Evolutionary conservation across 2,329 filamentous ascomycete species (phyloP).

Genomic region (Ascochyta lentis): DNA sequence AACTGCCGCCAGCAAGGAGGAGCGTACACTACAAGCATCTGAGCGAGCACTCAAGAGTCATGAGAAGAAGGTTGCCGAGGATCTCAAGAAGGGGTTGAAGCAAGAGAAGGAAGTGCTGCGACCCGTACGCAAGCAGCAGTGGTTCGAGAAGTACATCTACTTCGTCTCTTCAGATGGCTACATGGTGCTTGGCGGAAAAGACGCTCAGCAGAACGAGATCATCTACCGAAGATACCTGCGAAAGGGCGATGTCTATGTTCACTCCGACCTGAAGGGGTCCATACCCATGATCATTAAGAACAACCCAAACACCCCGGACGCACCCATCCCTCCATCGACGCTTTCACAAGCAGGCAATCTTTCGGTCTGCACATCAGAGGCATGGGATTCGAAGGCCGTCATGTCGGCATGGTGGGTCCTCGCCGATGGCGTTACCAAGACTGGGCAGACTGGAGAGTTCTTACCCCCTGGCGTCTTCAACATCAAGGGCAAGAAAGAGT

Average conservation of each 20-base stretch:
- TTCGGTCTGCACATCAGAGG: slow-evolving; percentile 82
- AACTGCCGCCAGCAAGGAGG: slow-evolving; percentile 81
- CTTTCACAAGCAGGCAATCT: slow-evolving; percentile 88
- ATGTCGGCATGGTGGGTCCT: slow-evolving; percentile 98
- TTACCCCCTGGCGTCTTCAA: slow-evolving; percentile 79
- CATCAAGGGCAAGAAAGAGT: slow-evolving; percentile 87
- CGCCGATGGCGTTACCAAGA: slow-evolving; percentile 89
- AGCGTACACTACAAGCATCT: slow-evolving; percentile 84
- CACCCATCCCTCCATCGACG: slow-evolving; percentile 89
- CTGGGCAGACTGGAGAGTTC: slow-evolving; percentile 78
- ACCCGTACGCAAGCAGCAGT: slow-evolving; percentile 81
- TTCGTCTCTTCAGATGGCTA: slow-evolving; percentile 97
- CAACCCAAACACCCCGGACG: slow-evolving; percentile 75
- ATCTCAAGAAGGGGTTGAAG: slow-evolving; percentile 86
- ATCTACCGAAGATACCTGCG: slow-evolving; percentile 86
- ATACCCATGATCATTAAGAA: slow-evolving; percentile 92
- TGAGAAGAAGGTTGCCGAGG: slow-evolving; percentile 84
- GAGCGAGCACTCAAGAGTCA: slow-evolving; percentile 85
- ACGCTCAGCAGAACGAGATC: slow-evolving; percentile 87
- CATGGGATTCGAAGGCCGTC: slow-evolving; percentile 95
- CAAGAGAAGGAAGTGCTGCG: slow-evolving; percentile 88
- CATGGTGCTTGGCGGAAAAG: slow-evolving; percentile 85
- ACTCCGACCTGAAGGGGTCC: slow-evolving; percentile 86
- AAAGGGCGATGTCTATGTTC: slow-evolving; percentile 90
- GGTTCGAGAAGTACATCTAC: slow-evolving; percentile 98